Base-by-base conservation (phyloP, 352 stramenopile species). In the Aphanomyces cochlioides region DNA sequence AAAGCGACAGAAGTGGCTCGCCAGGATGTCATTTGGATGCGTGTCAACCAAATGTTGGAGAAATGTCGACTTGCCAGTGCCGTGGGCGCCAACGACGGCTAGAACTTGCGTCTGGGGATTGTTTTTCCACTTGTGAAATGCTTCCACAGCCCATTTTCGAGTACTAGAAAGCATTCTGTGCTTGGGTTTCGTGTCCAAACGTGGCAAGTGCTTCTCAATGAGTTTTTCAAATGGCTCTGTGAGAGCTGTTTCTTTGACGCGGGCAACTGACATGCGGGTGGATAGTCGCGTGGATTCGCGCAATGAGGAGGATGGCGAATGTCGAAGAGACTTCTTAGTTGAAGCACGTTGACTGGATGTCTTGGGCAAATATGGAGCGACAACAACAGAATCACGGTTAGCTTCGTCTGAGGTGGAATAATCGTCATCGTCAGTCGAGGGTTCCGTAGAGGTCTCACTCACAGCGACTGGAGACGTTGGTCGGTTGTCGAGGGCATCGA, bases 51-150 rank as follows among this genome's bases (percentile, higher is more conserved):
- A 68, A 17, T 75, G 78, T 6, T 76, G 84, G 13, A 78, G 78
- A 37, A 90, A 80, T 15, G 80, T 82, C 34, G 79, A 90, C 69
- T 95, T 95, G 59, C 87, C 87, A 4, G 75, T 78, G 15, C 87
- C 87, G 36, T 80, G 79, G 37, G 87, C 85, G 3, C 87, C 87
- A 3, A 95, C 85, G 2, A 91, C 75, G 13, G 82, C 81, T 47
- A 93, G 68, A 28, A 95, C 47, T 12, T 72, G 75, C 83, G 1
- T 64, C 73, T 28, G 82, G 84, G 3, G 79, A 74, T 59, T 89
- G 68, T 92, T 81, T 12, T 92, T 69, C 87, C 87, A 95, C 38
- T 90, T 76, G 40, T 88, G 73, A n/a, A 91, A 78, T n/a, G 79
- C 84, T 10, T 79, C 79, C 7, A 93, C 61, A 5, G 79, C 84